Conservation (phyloP, 2,329 filamentous ascomycete genomes). For the Ophiostoma tasmaniense region DNA sequence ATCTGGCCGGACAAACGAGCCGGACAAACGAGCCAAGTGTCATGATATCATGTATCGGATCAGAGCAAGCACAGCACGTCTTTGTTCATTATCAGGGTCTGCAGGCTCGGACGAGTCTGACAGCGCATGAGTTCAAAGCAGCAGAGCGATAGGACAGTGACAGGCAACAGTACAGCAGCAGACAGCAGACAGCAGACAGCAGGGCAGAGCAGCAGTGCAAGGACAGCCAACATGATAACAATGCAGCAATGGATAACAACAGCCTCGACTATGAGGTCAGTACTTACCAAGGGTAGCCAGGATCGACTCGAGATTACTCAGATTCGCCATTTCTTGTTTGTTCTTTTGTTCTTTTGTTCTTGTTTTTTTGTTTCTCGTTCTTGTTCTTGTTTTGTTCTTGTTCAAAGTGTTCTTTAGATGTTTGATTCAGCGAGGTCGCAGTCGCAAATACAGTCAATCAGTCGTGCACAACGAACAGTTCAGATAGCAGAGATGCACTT, state of each 20-base stretch:
- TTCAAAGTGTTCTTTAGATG: background rate
- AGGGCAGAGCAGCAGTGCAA: background rate
- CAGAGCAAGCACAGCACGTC: background rate
- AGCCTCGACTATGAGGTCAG: background rate
- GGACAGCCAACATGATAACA: background rate
- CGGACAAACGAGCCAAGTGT: background rate
- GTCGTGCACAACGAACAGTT: background rate
- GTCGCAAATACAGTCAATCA: background rate
- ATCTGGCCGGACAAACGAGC: background rate
- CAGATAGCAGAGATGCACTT: background rate
- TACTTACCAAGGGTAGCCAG: conserved; percentile 24
- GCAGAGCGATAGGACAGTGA: background rate
- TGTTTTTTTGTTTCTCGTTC: background rate
- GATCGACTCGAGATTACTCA: conserved; percentile 23
- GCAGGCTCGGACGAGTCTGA: background rate
- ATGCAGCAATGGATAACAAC: background rate
- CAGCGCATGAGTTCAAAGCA: background rate
- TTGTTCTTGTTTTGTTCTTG: background rate
- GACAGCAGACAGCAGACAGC: background rate
- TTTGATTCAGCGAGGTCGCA: background rate
- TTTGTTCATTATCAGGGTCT: background rate
- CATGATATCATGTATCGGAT: background rate
- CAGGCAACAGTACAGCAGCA: background rate
- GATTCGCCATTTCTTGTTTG: conserved; percentile 15
- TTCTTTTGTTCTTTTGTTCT: background rate